These are phyloP conservation scores for Leccinum barrowsii DNA, from an alignment of 768 basidiomycete genomes.

Conservation along the genomic window DNA sequence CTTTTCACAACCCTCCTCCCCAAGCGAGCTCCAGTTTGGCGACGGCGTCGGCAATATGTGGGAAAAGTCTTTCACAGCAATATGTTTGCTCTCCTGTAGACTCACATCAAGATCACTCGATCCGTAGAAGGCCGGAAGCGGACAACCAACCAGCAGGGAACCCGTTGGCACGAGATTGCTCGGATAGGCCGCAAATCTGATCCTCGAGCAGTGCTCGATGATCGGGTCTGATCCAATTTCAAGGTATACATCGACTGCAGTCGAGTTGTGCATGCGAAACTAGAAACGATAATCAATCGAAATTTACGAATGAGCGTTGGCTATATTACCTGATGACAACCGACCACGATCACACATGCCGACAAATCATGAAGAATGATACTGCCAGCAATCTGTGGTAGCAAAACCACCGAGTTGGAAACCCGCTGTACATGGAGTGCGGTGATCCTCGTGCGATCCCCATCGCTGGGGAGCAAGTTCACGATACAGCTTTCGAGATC, in stretches of 20 bases:
- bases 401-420: slow-evolving; percentile 56
- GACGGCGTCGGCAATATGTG: slow-evolving; percentile 75
- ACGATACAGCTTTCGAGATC: slow-evolving; percentile 68
- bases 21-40: slow-evolving; percentile 58
- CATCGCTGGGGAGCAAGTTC: slow-evolving; percentile 46
- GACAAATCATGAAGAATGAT: slow-evolving; percentile 64
- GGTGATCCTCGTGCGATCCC: slow-evolving; percentile 9
- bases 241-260: slow-evolving; percentile 60
- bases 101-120: not conserved
- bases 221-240: slow-evolving; percentile 68
- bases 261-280: slow-evolving; percentile 88
- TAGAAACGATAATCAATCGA: slow-evolving; percentile 27
- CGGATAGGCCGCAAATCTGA: slow-evolving; percentile 69
- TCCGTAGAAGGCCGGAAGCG: not conserved
- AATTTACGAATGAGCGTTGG: not conserved
- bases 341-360: slow-evolving; percentile 62
- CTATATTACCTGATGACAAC: slow-evolving; percentile 71
- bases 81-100: slow-evolving; percentile 35
- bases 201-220: slow-evolving; percentile 67
- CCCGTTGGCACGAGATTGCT: slow-evolving; percentile 3
- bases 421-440: slow-evolving; percentile 47
- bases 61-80: slow-evolving; percentile 79
- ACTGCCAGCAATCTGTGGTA: slow-evolving; percentile 67
- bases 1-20: slow-evolving; percentile 11
- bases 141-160: slow-evolving; percentile 15